Conservation (phyloP, 2,329 filamentous ascomycete genomes). For the Neopestalotiopsis clavispora region DNA sequence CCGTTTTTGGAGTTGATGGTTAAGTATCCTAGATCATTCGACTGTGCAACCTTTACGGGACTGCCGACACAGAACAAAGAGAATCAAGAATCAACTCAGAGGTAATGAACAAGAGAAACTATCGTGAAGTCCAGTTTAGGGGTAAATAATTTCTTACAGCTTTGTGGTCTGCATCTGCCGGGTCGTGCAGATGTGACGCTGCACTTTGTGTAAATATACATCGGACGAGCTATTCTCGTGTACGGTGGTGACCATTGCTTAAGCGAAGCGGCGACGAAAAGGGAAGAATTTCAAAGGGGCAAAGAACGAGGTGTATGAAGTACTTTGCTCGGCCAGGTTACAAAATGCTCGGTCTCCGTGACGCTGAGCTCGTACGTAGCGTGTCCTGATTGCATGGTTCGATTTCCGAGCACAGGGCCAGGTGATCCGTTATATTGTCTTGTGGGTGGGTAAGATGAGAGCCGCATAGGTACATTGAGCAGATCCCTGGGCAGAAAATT, state of each 20-base stretch:
- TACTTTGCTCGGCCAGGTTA: not conserved
- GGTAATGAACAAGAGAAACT: not conserved
- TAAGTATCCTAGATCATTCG: not conserved
- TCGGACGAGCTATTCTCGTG: not conserved
- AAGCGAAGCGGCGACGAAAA: not conserved
- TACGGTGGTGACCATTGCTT: not conserved
- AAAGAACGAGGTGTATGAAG: not conserved
- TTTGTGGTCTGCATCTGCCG: not conserved
- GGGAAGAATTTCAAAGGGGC: not conserved
- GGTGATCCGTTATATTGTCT: slow-evolving; percentile 1
- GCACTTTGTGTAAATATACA: not conserved
- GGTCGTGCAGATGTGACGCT: not conserved
- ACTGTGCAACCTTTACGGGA: too few species aligned
- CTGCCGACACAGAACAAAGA: too few species aligned
- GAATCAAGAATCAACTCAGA: not conserved
- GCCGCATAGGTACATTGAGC: not conserved
- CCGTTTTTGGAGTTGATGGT: not conserved
- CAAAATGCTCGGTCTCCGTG: not conserved
- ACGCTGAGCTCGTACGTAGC: not conserved
- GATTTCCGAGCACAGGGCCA: not conserved
- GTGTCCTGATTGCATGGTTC: not conserved
- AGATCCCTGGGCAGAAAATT: not conserved
- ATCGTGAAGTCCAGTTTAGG: not conserved
- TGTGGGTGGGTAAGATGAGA: not conserved
- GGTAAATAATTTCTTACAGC: not conserved